Evolutionary conservation across 495 filamentous ascomycete genomes (phyloP), one percentile per base, ranked within the genome.

Genomic region (Xylaria nigripes): DNA sequence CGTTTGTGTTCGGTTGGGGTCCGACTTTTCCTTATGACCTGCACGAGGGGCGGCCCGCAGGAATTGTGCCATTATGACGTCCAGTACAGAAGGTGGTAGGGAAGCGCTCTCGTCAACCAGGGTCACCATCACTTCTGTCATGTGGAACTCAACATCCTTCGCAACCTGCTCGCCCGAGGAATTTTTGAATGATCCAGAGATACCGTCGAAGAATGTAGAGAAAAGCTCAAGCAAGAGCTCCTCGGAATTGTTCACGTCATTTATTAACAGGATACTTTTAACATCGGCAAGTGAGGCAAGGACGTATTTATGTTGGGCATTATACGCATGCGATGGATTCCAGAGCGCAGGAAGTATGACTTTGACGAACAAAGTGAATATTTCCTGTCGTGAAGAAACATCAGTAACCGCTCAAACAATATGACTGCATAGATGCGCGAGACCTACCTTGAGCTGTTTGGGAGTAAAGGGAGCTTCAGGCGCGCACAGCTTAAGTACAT

Each of bases 51-150:
- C 89, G 2, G 89, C 89, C 55, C 93, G 82, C 42, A 97, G 74
- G 63, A 99, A 99, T 67, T 99, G 93, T 3, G 90, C 90, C 56
- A 97, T 84, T 55, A 99, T 90, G 12, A 91, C 83, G 63, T 99
- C 92, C n/a, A 96, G 79, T 1, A 93, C 88, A 54, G 89, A 83
- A 0, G 82, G 70, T 0, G 94, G 87, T 2, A 99, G 75, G n/a
- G 79, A 82, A 13, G 78, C 72, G 34, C 85, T 84, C 68, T 99
- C 93, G 58, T 97, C 94, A 21, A 97, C 84, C 40, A 99, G 75
- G 3, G 83, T 86, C 3, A 85, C 82, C 16, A 99, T 76, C 22
- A 97, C 78, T 41, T 84, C 80, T 5, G 85, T 93, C 89, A 97
- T 91, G 61, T 91, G 82, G 57, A 86, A 88, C 62, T 96, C 89